Base-by-base conservation (phyloP, 345 rosid species). In the Pistacia atlantica region DNA sequence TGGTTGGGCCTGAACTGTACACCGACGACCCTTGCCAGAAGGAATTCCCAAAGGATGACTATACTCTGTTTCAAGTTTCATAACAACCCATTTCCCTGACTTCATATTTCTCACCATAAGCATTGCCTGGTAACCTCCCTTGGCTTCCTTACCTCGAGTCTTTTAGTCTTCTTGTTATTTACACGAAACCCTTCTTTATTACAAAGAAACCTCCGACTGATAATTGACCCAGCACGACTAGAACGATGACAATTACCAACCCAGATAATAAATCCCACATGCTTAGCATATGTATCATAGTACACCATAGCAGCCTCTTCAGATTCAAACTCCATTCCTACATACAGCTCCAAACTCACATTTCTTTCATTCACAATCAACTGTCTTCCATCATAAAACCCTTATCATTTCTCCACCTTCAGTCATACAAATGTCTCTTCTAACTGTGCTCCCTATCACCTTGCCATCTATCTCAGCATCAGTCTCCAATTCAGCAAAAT, bases 281-380 rank as follows among this genome's bases (percentile, higher is more conserved):
- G 77, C 37, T 80, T 79, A 14, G 87, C 89, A 79, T 84, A 80
- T 61, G 84, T 71, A 82, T 86, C 75, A 74, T 82, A 84, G 81
- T 69, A 86, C 58, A 81, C 82, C 79, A 83, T 86, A 8, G 87
- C 87, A 66, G 83, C 80, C 66, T 84, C 83, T 77, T 86, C 83
- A 9, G 87, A 84, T 60, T 86, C 88, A 69, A 82, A 86, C 71
- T 82, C 84, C 83, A 80, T 84, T 49, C 83, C 87, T 20, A 80
- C 13, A 65, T 20, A 84, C 4, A 79, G 83, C 72, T 78, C 87
- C 67, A 69, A 42, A 67, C 28, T 51, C 25, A 17, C 76, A n/a
- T 72, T 49, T 67, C 45, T 31, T 71, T 65, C 61, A 65, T 20
- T 16, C 35, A 45, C 56, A 18, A 77, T 72, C 61, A 65, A 65